A percentile compares a stretch with the other conserved stretches of the same genome.
phyloP scores from a whole-genome alignment of 768 basidiomycete genomes.

The Trametes coccinea region DNA sequence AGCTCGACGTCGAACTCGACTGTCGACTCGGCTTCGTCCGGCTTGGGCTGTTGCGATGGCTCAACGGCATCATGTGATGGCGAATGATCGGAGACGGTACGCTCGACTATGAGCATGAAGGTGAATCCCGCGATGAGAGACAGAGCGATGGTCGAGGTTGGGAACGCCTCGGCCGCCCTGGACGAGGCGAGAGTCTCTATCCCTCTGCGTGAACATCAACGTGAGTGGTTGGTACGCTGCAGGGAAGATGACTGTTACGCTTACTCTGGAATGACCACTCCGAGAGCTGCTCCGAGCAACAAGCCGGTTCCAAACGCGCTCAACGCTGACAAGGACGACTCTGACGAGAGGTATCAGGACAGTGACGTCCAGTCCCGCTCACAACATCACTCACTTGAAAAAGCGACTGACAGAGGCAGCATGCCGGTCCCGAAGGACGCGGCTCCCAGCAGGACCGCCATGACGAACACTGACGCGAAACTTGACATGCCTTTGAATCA shows the following conservation, averaged over 20 bases:
- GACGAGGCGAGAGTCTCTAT: slow-evolving; percentile 9
- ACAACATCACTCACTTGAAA: slow-evolving; percentile 55
- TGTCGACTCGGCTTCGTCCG: slow-evolving; percentile 26
- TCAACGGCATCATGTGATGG: slow-evolving; percentile 33
- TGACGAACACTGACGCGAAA: slow-evolving; percentile 46
- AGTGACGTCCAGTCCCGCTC: neutral
- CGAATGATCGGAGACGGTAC: slow-evolving; percentile 54
- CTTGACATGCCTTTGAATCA: slow-evolving; percentile 29
- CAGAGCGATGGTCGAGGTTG: slow-evolving; percentile 57
- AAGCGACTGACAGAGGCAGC: slow-evolving; percentile 70
- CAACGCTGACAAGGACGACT: slow-evolving; percentile 44
- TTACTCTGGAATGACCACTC: slow-evolving; percentile 92
- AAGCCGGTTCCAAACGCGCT: slow-evolving; percentile 77
- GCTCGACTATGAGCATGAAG: slow-evolving; percentile 70
- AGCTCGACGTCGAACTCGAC: slow-evolving; percentile 66
- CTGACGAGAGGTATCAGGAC: slow-evolving; percentile 23
- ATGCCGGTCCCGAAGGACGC: slow-evolving; percentile 71
- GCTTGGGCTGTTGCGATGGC: slow-evolving; percentile 25
- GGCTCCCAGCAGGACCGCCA: slow-evolving; percentile 62
- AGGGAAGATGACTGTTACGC: slow-evolving; percentile 25
- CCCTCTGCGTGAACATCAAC: slow-evolving; percentile 9
- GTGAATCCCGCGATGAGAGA: slow-evolving; percentile 63
- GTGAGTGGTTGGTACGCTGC: neutral
- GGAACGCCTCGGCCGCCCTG: slow-evolving; percentile 33
- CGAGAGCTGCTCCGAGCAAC: slow-evolving; percentile 85